A percentile compares a stretch with the other conserved stretches of the same genome.
Evolutionary conservation across 192 early-diverging fungal genomes (phyloP).

Genomic region (Allomyces arbusculus): DNA sequence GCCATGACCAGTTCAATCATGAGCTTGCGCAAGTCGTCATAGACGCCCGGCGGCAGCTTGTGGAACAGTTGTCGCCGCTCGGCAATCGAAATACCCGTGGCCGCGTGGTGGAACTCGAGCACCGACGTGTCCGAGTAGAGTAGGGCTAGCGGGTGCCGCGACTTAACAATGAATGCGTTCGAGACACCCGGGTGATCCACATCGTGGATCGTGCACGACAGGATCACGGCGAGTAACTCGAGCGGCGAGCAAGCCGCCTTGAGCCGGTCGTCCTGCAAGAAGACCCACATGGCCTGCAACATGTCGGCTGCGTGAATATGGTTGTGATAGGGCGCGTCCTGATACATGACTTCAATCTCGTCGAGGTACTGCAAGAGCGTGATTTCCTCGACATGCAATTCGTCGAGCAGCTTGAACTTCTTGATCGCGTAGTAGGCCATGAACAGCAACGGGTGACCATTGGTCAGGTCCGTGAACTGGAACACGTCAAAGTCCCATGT

Average conservation of each 20-base stretch:
- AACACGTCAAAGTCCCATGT: constrained; percentile 29
- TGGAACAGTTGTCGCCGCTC: constrained; percentile 19
- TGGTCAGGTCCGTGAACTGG: constrained; percentile 19
- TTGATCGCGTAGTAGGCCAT: constrained; percentile 22
- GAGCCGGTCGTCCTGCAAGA: constrained; percentile 19
- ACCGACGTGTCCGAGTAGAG: constrained; percentile 35
- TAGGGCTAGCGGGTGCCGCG: constrained; percentile 24
- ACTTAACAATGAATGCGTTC: constrained; percentile 32
- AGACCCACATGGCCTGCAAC: constrained; percentile 28
- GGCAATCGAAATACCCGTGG: constrained; percentile 29
- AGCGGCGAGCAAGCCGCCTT: constrained; percentile 26
- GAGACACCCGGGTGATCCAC: constrained; percentile 41
- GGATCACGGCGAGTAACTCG: constrained; percentile 23
- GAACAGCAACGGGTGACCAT: constrained; percentile 24
- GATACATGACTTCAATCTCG: constrained; percentile 21
- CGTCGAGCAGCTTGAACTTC: constrained; percentile 18
- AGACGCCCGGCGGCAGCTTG: constrained; percentile 19
- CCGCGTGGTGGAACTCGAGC: constrained; percentile 31
- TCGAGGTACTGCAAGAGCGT: constrained; percentile 18
- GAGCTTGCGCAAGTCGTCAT: constrained; percentile 18
- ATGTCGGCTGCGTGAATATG: constrained; percentile 37
- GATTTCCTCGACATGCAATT: constrained; percentile 19
- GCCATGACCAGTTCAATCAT: constrained; percentile 35
- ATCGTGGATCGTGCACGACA: constrained; percentile 33
- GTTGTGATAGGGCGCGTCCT: constrained; percentile 29